Evolutionary conservation across 352 stramenopile genomes (phyloP).

Genomic region (Pythium aristosporum): DNA sequence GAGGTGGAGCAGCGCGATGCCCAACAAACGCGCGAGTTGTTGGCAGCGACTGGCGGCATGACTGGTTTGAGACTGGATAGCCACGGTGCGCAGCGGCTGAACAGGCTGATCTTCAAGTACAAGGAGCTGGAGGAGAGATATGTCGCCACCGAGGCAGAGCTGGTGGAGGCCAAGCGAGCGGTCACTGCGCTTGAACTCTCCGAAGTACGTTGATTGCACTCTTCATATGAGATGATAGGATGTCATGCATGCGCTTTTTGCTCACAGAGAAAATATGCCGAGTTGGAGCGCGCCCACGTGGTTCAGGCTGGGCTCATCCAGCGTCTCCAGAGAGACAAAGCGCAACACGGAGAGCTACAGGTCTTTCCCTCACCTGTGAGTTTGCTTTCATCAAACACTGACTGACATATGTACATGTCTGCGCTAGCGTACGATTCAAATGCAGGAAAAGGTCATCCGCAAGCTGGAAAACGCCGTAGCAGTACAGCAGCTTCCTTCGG

Average conservation of each 20-base stretch:
- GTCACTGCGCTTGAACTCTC: conserved; percentile 36
- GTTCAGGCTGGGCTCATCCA: conserved; percentile 66
- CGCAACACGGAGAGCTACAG: conserved; percentile 33
- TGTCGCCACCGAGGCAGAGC: conserved; percentile 31
- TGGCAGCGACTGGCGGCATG: conserved; percentile 5
- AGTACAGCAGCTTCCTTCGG: not conserved
- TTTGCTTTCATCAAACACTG: not conserved
- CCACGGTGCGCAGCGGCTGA: conserved; percentile 43
- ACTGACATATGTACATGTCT: not conserved
- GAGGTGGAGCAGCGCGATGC: conserved; percentile 39
- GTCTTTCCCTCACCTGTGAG: not conserved
- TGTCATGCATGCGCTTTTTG: not conserved
- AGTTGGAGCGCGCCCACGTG: conserved; percentile 74
- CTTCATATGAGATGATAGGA: not conserved
- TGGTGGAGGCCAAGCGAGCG: conserved; percentile 35
- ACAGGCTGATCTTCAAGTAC: conserved; percentile 59
- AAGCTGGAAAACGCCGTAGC: conserved; percentile 73
- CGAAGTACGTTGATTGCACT: conserved; percentile 29
- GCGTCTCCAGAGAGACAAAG: conserved; percentile 63
- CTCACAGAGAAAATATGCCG: conserved; percentile 30
- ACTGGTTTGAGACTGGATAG: conserved; percentile 22
- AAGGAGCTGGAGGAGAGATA: conserved; percentile 57
- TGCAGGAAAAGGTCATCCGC: conserved; percentile 80
- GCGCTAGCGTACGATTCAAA: conserved; percentile 54
- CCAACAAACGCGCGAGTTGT: conserved; percentile 38